These are phyloP conservation scores for Lasiodiplodia citricola DNA, from an alignment of 2,329 filamentous ascomycete genomes.

Conservation along the genomic window DNA sequence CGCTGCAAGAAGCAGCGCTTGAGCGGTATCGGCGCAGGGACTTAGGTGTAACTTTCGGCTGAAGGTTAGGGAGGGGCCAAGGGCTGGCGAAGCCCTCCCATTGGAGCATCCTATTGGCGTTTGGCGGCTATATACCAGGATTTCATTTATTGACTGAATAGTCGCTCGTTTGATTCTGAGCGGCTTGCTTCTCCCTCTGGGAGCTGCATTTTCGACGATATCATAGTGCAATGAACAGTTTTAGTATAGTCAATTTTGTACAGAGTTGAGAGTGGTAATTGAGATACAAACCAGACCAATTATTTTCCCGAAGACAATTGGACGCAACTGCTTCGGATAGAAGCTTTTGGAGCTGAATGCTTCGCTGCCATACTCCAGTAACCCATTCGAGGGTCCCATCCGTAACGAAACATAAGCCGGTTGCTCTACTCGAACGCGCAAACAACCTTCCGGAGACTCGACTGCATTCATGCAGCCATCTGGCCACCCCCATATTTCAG, in stretches of 20 bases:
- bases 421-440: not conserved
- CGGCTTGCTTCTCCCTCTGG: not conserved
- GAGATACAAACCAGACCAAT: not conserved
- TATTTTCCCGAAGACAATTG: not conserved
- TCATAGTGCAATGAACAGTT: not conserved
- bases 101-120: constrained; percentile 7
- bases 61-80: constrained; percentile 8
- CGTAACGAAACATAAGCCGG: not conserved
- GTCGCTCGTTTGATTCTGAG: constrained; percentile 6
- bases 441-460: not conserved
- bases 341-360: not conserved
- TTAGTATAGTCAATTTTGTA: not conserved
- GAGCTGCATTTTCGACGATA: not conserved
- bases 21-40: not conserved
- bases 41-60: not conserved
- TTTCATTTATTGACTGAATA: not conserved
- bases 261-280: not conserved
- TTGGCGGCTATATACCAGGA: constrained; percentile 18
- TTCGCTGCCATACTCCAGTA: not conserved
- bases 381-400: not conserved
- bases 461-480: not conserved
- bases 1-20: not conserved
- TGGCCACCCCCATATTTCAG: constrained; percentile 5
- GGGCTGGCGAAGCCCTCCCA: constrained; percentile 18
- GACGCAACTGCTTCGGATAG: not conserved